Conservation (phyloP, 108 stramenopile genomes). For the Cylindrotheca fusiformis region DNA sequence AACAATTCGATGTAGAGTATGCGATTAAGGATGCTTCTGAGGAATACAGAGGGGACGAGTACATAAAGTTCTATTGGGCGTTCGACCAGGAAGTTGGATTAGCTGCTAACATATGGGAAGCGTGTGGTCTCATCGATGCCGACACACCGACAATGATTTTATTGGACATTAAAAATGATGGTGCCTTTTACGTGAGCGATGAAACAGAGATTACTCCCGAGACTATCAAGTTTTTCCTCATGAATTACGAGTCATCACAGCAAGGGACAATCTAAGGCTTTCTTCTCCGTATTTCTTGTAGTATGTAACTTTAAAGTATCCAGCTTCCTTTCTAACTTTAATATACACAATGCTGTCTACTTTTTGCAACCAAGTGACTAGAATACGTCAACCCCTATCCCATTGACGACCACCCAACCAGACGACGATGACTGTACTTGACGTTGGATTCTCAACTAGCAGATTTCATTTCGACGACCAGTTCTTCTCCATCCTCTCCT, state of each 20-base stretch:
- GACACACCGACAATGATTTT: constrained; percentile 45
- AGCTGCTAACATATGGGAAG: constrained; percentile 37
- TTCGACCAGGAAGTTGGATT: constrained; percentile 19
- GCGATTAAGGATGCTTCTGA: constrained; percentile 43
- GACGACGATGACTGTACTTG: too few relatives aligned
- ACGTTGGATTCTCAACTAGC: too few relatives aligned
- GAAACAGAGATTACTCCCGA: constrained; percentile 44
- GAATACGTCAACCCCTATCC: too few relatives aligned
- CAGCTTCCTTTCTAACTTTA: too few relatives aligned
- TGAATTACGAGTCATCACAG: constrained; percentile 25
- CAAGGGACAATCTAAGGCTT: constrained; percentile 35
- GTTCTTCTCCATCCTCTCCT: too few relatives aligned
- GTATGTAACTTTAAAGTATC: too few relatives aligned
- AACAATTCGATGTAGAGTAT: constrained; percentile 55
- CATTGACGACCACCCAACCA: too few relatives aligned
- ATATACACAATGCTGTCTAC: too few relatives aligned
- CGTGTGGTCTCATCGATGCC: constrained; percentile 27
- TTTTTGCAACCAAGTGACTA: too few relatives aligned
- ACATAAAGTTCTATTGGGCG: constrained; percentile 56
- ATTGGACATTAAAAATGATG: constrained; percentile 60
- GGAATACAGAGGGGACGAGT: constrained; percentile 37
- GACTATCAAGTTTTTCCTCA: constrained; percentile 38
- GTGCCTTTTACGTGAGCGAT: constrained; percentile 48
- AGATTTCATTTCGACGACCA: too few relatives aligned
- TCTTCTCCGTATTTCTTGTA: too few relatives aligned